These are phyloP conservation scores for Phytophthora meadii DNA, from an alignment of 352 stramenopile species.

Conservation along the genomic window DNA sequence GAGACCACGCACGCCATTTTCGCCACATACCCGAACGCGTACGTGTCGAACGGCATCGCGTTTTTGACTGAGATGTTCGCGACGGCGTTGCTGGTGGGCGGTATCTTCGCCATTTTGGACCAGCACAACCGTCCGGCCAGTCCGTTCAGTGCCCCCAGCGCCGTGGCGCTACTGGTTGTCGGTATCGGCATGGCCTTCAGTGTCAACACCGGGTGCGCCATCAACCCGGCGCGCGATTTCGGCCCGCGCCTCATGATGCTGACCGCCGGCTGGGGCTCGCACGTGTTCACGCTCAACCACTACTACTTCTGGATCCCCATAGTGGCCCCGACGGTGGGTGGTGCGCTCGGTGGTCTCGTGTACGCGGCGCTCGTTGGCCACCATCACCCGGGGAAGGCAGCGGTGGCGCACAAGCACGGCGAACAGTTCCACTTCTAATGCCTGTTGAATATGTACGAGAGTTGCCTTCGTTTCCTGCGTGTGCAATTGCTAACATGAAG, in stretches of 20 bases:
- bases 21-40: constrained; percentile 53
- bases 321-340: constrained; percentile 49
- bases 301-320: constrained; percentile 70
- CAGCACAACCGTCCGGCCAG: constrained; percentile 53
- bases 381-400: constrained; percentile 53
- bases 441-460: constrained; percentile 14
- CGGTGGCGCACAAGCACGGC: constrained; percentile 25
- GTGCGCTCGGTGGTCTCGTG: constrained; percentile 40
- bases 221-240: constrained; percentile 71
- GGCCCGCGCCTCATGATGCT: constrained; percentile 54
- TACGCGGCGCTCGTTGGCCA: constrained; percentile 55
- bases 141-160: constrained; percentile 38
- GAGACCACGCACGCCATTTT: constrained; percentile 49
- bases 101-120: constrained; percentile 61
- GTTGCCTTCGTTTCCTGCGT: constrained; percentile 32
- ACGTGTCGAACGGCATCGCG: constrained; percentile 45
- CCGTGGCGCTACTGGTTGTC: constrained; percentile 58
- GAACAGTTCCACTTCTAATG: constrained; percentile 42
- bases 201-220: constrained; percentile 57
- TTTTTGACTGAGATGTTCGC: constrained; percentile 63
- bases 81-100: constrained; percentile 49
- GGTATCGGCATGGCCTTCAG: constrained; percentile 68
- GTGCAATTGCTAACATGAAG: constrained; percentile 28
- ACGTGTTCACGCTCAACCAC: constrained; percentile 51
- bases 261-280: constrained; percentile 48